phyloP scores from a whole-genome alignment of 1,284 basidiomycete species.

The Tremellales sp. region DNA sequence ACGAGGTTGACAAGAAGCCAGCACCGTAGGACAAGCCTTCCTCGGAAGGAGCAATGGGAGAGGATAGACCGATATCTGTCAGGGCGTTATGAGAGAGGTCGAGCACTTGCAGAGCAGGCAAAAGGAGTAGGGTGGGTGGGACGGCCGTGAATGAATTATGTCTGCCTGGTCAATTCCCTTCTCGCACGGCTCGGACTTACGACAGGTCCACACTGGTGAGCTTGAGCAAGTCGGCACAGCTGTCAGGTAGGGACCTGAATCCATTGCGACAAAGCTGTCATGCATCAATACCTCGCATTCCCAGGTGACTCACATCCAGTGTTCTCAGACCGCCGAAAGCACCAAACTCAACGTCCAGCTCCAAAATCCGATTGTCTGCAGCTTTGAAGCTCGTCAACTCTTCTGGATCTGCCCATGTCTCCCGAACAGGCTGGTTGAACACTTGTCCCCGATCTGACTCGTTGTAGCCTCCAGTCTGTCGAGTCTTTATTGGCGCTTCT shows the following conservation, averaged over 20 bases:
- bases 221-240: slow-evolving; percentile 42
- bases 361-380: slow-evolving; percentile 28
- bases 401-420: slow-evolving; percentile 38
- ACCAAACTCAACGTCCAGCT: slow-evolving; percentile 42
- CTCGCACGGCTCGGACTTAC: slow-evolving; percentile 18
- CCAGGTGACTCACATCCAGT: slow-evolving; percentile 34
- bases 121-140: slow-evolving; percentile 36
- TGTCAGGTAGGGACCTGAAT: slow-evolving; percentile 32
- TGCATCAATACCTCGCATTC: background rate
- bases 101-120: slow-evolving; percentile 40
- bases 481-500: background rate
- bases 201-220: slow-evolving; percentile 41
- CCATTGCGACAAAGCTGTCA: slow-evolving; percentile 33
- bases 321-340: slow-evolving; percentile 42
- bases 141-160: slow-evolving; percentile 35
- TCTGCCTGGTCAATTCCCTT: slow-evolving; percentile 12
- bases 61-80: slow-evolving; percentile 26
- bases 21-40: slow-evolving; percentile 40
- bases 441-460: slow-evolving; percentile 6
- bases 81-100: slow-evolving; percentile 43
- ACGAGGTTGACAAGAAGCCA: slow-evolving; percentile 40
- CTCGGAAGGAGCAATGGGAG: slow-evolving; percentile 37
- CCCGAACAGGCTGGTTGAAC: slow-evolving; percentile 8
- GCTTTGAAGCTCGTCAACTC: slow-evolving; percentile 38
- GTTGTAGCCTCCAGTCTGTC: background rate